Base-by-base conservation (phyloP, 1,139 yeast species). In the Cylindricascospora bacillispora region DNA sequence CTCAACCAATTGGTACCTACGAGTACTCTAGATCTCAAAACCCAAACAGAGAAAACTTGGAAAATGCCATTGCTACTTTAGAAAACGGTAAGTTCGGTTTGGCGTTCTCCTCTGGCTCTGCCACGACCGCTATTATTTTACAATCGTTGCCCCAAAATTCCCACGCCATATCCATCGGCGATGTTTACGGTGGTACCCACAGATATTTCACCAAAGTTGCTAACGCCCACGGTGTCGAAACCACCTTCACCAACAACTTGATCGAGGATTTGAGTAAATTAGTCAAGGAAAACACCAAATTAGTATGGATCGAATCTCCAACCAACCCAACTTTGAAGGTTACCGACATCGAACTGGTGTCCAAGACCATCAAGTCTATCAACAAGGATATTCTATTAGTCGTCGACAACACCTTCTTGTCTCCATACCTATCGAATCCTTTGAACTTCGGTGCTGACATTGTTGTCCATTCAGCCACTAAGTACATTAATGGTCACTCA, bases 121-220 rank as follows among this genome's bases (percentile, higher is more conserved):
- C 94, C 34, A 70, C 86, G 41, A 80, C 93, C 32, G 85, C 92
- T 21, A 69, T 77, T 45, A 65, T 83, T 30, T 60, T 81, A 44
- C 93, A 81, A 58, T 67, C 80, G 25, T 63, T 82, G 47, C 77
- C 83, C 27, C 67, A 70, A 41, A 78, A 77, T 34, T 65, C 81
- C 32, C 93, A 81, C 49, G 78, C 79, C 30, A 65, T 82, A 32
- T 74, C 89, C 31, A 75, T 82, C 47, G 89, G 83, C 45, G 95
- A 83, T 49, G 93, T 83, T 29, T 83, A 83, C 58, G 94, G 94
- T 40, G 94, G 95, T 49, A 82, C 94, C 37, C 92, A 82, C 63
- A 69, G 94, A 57, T 82, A 81, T 61, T 81, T 82, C 66, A 78
- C 93, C 53, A 70, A 78, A 57, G 93, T 82, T 30, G 93, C 89